Conservation (phyloP, 108 stramenopile species). For the Nannochloropsis oceanica region DNA sequence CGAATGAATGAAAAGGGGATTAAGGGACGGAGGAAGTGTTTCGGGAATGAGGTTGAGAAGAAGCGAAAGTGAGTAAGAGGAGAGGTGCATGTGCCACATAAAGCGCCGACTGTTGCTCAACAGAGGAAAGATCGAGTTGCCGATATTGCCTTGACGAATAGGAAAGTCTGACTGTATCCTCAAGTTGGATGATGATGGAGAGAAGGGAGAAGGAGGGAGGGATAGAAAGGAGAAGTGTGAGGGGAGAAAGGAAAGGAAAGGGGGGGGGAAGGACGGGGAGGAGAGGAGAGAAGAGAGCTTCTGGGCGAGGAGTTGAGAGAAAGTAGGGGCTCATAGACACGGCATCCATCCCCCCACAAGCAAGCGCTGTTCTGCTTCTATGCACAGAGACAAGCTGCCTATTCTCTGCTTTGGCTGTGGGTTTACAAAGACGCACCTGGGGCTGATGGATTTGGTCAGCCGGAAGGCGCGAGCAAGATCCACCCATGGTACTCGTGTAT, state of each 20-base stretch:
- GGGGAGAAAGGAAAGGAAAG: not conserved
- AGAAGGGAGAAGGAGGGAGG: not conserved
- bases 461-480: not conserved
- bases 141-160: too few relatives aligned
- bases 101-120: too few relatives aligned
- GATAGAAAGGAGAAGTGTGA: not conserved
- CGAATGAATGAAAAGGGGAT: not conserved
- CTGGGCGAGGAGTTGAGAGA: not conserved
- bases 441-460: not conserved
- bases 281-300: not conserved
- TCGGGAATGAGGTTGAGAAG: too few relatives aligned
- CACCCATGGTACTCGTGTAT: not conserved
- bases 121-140: too few relatives aligned
- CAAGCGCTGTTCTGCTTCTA: not conserved
- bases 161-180: too few relatives aligned
- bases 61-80: too few relatives aligned
- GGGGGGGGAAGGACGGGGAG: not conserved
- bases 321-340: not conserved
- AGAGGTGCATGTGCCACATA: too few relatives aligned
- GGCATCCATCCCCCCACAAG: not conserved
- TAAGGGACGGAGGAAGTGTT: not conserved
- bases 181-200: too few relatives aligned
- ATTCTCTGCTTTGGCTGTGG: not conserved
- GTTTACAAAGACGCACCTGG: not conserved
- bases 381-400: not conserved